Conservation (phyloP, 495 filamentous ascomycete genomes). For the Hypomontagnella monticulosa region DNA sequence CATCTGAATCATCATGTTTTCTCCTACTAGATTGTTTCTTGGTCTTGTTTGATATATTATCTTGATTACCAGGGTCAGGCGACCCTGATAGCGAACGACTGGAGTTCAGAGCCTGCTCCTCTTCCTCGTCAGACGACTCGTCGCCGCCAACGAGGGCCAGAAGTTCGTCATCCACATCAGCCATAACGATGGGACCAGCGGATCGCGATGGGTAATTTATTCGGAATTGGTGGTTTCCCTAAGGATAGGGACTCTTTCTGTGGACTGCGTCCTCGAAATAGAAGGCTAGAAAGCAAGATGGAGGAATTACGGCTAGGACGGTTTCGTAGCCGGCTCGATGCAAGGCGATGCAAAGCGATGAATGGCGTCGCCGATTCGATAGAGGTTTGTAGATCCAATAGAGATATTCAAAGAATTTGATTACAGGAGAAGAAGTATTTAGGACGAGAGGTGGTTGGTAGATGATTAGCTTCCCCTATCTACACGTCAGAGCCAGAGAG, state of each 20-base stretch:
- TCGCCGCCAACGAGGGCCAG: conserved; percentile 82
- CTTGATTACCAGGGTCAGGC: conserved; percentile 44
- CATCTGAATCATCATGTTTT: conserved; percentile 70
- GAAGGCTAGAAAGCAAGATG: too few relatives aligned
- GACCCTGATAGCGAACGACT: conserved; percentile 51
- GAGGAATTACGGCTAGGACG: too few relatives aligned
- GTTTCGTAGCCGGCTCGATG: too few relatives aligned
- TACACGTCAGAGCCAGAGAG: neutral
- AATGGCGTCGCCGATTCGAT: neutral
- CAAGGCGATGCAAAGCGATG: neutral
- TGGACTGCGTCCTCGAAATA: too few relatives aligned
- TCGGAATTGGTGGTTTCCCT: neutral
- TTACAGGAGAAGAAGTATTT: neutral
- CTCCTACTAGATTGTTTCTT: conserved; percentile 54
- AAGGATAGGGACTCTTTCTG: too few relatives aligned
- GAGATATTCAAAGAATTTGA: conserved; percentile 5
- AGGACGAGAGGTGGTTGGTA: neutral
- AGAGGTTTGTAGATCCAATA: too few relatives aligned
- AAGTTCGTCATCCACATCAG: conserved; percentile 87
- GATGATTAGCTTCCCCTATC: neutral
- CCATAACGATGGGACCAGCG: conserved; percentile 55
- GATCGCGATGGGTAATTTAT: neutral
- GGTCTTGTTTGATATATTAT: conserved; percentile 59
- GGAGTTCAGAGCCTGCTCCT: conserved; percentile 50
- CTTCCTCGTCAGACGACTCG: conserved; percentile 61